Base-by-base conservation (phyloP, 306 rosid genomes). In the Adenanthera pavonina region DNA sequence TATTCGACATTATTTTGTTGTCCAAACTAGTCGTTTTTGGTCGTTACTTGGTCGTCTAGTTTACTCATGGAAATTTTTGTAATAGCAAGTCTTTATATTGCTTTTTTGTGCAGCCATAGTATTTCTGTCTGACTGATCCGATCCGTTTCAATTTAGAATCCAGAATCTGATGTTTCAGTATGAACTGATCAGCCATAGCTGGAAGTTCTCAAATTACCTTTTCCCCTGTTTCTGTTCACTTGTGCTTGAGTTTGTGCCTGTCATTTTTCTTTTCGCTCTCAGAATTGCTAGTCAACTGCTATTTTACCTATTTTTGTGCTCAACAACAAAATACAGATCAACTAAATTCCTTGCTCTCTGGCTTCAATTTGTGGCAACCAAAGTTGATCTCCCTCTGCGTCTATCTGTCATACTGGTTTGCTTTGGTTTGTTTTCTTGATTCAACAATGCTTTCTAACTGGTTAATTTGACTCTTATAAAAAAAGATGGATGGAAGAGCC, bases 401-500 rank as follows among this genome's bases (percentile, higher is more conserved):
- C 38, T 38, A 16, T 38, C 19, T 40, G 12, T 41, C 5, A 66
- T 73, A 3, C 61, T 17, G 19, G 35, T 11, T 74, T 52, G 33
- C 3, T 46, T 49, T 47, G 12, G 72, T 72, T 82, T 72, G 54
- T 75, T 81, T 46, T 8, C 33, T 74, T 52, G 47, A 25, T 70
- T 30, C 59, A 52, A 51, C 8, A n/a, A 17, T 74, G 8, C 65
- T 19, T 61, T 49, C 66, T 82, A 34, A 75, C 33, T 48, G 40
- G 33, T 70, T 80, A 46, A 44, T 15, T n/a, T 78, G 35, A 46
- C 60, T 84, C 3, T 35, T 83, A 40, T 47, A 67, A 53, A 69
- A 73, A 70, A 75, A 88, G 97, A 83, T 83, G 97, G 94, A 4
- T 92, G 94, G 94, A 90, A 92, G 82, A 87, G 91, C 83, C 91